Evolutionary conservation across 306 rosid species (phyloP), one percentile per base, ranked within the genome.

Genomic region (Psophocarpus tetragonolobus): DNA sequence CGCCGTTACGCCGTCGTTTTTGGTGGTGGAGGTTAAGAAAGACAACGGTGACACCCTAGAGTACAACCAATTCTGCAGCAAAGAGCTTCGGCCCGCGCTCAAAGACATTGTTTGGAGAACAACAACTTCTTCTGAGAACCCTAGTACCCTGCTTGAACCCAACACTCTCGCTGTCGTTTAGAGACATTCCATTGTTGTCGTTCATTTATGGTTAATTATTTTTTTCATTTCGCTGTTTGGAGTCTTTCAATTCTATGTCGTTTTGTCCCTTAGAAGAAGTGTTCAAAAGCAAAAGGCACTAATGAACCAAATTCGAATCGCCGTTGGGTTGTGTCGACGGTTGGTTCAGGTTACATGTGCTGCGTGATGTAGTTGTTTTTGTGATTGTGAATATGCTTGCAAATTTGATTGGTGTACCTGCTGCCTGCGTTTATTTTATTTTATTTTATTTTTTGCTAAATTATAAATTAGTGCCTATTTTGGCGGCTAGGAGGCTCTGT

Each of bases 1-100:
- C 30, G 82, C 96, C 6, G 51, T 92, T 1, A 85, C 96, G 76
- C 94, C 92, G 79, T 80, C 96, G 80, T 86, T 92, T 33, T 4
- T 89, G 77, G 94, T 92, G 26, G 94, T 90, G 71, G 96, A 89
- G 81, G 96, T 92, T 75, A 92, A 87, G 89, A 92, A 90, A 65
- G 94, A 90, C 39, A 80, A 56, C 3, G 97, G 97, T 0, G 97
- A 92, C 14, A 87, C 92, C 1, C 76, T 90, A 3, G 97, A 92
- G 84, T 92, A 90, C 53, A 90, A 90, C 51, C 90, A 92, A 23
- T 92, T 92, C 91, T 92, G 97, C 74, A 90, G 85, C 67, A 86
- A 89, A 39, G 89, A 92, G 86, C 94, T 92, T 57, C 87, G 97
- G 0, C 97, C 97, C 10, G 96, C 92, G 14, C 88, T 92, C 1